phyloP scores from a whole-genome alignment of 495 filamentous ascomycete genomes.

The Talaromyces thailandensis region DNA sequence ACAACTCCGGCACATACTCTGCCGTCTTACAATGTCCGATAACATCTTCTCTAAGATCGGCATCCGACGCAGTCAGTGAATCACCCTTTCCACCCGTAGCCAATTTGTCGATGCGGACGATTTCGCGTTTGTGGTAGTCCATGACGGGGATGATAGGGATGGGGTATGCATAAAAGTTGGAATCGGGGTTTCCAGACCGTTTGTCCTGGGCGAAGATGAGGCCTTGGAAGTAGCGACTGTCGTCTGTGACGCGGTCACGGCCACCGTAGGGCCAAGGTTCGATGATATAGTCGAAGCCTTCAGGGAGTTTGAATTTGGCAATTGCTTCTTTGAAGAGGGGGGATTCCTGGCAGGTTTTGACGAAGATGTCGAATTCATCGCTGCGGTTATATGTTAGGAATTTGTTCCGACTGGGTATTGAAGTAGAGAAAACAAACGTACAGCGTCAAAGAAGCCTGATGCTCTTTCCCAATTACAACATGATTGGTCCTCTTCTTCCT shows the following conservation, averaged over 20 bases:
- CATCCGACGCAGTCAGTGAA: conserved; percentile 17
- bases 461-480: conserved; percentile 45
- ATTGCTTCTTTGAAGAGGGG: conserved; percentile 53
- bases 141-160: conserved; percentile 72
- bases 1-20: conserved; percentile 64
- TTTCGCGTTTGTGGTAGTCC: conserved; percentile 54
- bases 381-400: no score
- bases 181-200: conserved; percentile 29
- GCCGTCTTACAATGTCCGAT: conserved; percentile 36
- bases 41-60: conserved; percentile 40
- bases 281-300: conserved; percentile 54
- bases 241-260: conserved; percentile 44
- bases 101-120: conserved; percentile 46
- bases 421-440: conserved; percentile 27
- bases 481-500: conserved; percentile 37
- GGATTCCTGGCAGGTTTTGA: conserved; percentile 50
- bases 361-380: conserved; percentile 53
- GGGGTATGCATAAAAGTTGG: conserved; percentile 76
- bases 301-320: conserved; percentile 51
- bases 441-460: conserved; percentile 53
- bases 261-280: conserved; percentile 68
- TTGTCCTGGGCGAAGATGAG: conserved; percentile 39
- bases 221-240: conserved; percentile 45
- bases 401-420: no score
- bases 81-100: conserved; percentile 40